Evolutionary conservation across 1,284 basidiomycete genomes (phyloP).

Genomic region (Trametes versicolor): DNA sequence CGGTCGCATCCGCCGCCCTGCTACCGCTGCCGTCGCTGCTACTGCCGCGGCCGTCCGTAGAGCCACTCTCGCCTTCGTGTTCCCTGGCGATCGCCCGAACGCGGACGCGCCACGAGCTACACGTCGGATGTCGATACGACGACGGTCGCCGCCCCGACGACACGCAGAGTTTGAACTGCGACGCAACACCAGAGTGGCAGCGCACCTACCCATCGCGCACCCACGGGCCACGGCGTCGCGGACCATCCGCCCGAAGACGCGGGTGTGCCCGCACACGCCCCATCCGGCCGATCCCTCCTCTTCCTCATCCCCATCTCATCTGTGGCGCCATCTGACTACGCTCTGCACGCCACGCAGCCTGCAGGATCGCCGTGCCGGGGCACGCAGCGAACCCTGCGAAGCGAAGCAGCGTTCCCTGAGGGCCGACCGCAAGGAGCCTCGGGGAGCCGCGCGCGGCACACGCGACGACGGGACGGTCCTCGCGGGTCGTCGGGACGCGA

Average conservation of each 20-base stretch:
- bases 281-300: constrained; percentile 8
- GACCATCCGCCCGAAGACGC: no score
- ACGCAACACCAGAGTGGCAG: no score
- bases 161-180: background rate
- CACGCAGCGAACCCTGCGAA: background rate
- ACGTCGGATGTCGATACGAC: constrained; percentile 10
- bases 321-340: constrained; percentile 18
- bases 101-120: background rate
- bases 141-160: background rate
- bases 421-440: background rate
- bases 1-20: background rate
- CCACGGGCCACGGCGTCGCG: no score
- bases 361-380: constrained; percentile 16
- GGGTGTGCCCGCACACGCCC: background rate
- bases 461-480: background rate
- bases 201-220: no score
- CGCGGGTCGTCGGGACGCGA: constrained; percentile 2
- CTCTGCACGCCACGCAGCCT: background rate
- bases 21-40: background rate
- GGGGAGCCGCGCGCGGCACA: background rate
- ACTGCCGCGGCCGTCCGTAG: background rate
- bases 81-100: background rate
- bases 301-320: constrained; percentile 1
- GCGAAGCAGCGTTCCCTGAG: background rate
- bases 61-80: background rate